phyloP scores from a whole-genome alignment of 2,329 filamentous ascomycete species.

The Colletotrichum endophyticum region DNA sequence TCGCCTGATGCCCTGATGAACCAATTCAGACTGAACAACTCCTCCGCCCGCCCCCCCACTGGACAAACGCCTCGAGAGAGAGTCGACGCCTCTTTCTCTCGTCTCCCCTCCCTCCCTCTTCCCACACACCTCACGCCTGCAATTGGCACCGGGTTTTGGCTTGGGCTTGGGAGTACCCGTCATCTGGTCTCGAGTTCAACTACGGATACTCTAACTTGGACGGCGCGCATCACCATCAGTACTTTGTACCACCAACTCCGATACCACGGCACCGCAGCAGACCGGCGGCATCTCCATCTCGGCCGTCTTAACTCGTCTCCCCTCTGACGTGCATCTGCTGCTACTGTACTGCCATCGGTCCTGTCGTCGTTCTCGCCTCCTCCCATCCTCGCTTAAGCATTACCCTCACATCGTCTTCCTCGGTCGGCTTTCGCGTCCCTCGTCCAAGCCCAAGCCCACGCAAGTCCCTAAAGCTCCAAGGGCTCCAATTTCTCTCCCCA shows the following conservation, averaged over 20 bases:
- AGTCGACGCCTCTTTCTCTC: neutral
- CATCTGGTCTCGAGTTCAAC: neutral
- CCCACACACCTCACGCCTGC: neutral
- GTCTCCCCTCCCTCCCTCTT: neutral
- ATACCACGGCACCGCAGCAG: neutral
- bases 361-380: neutral
- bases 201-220: neutral
- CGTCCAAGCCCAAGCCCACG: neutral
- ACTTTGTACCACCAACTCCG: neutral
- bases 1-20: neutral
- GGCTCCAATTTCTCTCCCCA: conserved; percentile 14
- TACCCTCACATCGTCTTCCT: neutral
- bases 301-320: neutral
- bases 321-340: neutral
- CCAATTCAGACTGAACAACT: neutral
- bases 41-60: neutral
- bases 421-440: neutral
- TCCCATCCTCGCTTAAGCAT: neutral
- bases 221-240: neutral
- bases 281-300: neutral
- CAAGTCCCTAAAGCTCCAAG: conserved; percentile 1
- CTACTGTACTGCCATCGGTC: neutral
- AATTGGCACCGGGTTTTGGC: neutral
- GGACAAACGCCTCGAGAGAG: neutral
- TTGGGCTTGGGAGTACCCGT: neutral